Evolutionary conservation across 1,139 yeast genomes (phyloP).

Genomic region (Kazachstania sp.): DNA sequence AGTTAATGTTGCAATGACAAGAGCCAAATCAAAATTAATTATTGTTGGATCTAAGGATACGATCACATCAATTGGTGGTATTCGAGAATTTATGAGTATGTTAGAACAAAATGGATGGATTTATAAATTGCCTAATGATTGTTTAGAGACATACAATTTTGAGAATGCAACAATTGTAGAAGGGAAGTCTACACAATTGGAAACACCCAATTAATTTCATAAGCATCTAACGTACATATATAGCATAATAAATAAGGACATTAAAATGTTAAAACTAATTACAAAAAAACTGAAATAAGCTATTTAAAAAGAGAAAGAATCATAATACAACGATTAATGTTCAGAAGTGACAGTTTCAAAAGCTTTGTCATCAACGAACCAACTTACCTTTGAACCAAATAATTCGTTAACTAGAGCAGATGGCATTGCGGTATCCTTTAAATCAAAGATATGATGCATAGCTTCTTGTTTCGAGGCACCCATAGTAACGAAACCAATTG

Average conservation of each 20-base stretch:
- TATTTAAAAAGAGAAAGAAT: not conserved
- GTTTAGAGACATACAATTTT: slow-evolving; percentile 12
- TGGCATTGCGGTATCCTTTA: slow-evolving; percentile 52
- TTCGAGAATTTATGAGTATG: slow-evolving; percentile 55
- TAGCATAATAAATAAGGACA: not conserved
- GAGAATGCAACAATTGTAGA: not conserved
- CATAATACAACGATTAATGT: too few relatives aligned
- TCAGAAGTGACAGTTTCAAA: slow-evolving; percentile 31
- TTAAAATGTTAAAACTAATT: not conserved
- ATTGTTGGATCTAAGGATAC: slow-evolving; percentile 72
- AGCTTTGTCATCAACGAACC: slow-evolving; percentile 80
- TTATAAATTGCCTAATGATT: slow-evolving; percentile 28
- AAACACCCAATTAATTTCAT: too few relatives aligned
- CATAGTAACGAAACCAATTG: slow-evolving; percentile 77
- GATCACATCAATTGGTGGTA: slow-evolving; percentile 45
- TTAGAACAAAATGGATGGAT: slow-evolving; percentile 59
- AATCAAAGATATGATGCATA: slow-evolving; percentile 57
- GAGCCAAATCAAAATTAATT: slow-evolving; percentile 78
- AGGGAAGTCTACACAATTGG: too few relatives aligned
- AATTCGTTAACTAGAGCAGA: slow-evolving; percentile 59
- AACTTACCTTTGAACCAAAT: slow-evolving; percentile 42
- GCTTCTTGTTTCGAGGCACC: slow-evolving; percentile 78
- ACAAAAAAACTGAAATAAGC: not conserved
- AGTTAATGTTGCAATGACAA: slow-evolving; percentile 85
- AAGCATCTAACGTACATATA: not conserved